Base-by-base conservation (phyloP, 1,284 basidiomycete species). In the Golubevia pallescens region DNA sequence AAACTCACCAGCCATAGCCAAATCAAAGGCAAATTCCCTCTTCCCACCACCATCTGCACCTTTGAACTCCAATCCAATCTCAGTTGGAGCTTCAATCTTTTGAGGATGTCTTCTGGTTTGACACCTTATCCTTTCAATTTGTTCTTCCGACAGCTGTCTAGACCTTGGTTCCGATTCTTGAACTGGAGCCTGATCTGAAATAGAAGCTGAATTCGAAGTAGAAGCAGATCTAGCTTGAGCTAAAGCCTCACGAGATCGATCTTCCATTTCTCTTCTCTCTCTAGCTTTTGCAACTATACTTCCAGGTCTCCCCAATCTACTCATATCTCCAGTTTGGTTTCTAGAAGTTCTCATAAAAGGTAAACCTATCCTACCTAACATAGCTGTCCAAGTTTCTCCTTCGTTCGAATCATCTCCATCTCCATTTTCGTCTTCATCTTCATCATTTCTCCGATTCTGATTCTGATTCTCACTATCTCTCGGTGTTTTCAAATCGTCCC, bases 71-170 rank as follows among this genome's bases (percentile, higher is more conserved):
- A 86, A 87, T 5, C 86, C 87, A 71, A 90, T 87, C 76, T 90
- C 90, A 95, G 94, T 63, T 87, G 86, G 51, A 95, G 91, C 81
- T 90, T 89, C 0, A 89, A 89, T 0, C 93, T 93, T 23, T 88
- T 87, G 2, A 80, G 78, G 16, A 92, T 90, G 2, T 76, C 76
- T 5, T 89, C 88, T 1, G 90, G 89, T 1, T 66, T 65, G 0
- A 75, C 77, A 10, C 76, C 63, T 61, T 85, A 64, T 28, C 77
- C 51, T 1, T 75, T 75, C 42, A 65, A 67, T n/a, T 75, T 79
- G 14, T 79, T 78, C 2, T 82, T 71, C 10, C 78, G 67, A 10
- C 87, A 88, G 20, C 65, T 63, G 19, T 78, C 69, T 14, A 86
- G 86, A 20, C 86, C 80, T 6, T 77, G 71, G 66, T 88, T 87